Base-by-base conservation (phyloP, 306 rosid species). In the Clitoria ternatea region DNA sequence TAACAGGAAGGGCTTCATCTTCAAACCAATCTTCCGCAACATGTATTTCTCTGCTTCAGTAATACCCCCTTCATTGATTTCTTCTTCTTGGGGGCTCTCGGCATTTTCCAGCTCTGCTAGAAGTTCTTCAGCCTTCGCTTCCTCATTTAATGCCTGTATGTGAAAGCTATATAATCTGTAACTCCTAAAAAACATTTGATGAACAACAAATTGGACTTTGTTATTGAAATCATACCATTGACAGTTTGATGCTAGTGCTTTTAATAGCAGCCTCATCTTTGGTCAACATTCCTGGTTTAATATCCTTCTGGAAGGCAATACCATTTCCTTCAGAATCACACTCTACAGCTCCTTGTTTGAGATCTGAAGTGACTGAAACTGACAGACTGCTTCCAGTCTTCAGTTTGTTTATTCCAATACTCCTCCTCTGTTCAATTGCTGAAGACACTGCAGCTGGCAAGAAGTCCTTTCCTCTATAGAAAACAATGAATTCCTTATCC, bases 381-480 rank as follows among this genome's bases (percentile, higher is more conserved):
- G 83, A 74, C 8, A 50, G 20, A 43, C 69, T 65, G 57, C 39
- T 47, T 56, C 56, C 70, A 66, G 59, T 60, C 74, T 70, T 85
- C 75, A 66, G 79, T 61, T 81, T 70, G 54, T 27, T 70, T 17
- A 66, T 62, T 66, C 66, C 79, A 44, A 50, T 44, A 66, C 77
- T 81, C 87, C 96, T 82, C 61, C 93, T 80, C 81, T 81, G 85
- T 80, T 84, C 92, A 62, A 93, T 88, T 77, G 98, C 97, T 66
- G 94, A 82, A 36, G 97, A 90, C 77, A 87, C 98, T 52, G 88
- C 89, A 69, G 79, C 56, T 15, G 94, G 98, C 79, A 93, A 82
- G 77, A 87, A 93, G 73, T 90, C 98, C 62, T 93, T 93, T 82
- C 97, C 98, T 76, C 98, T 85, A 65, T 90, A 93, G 4, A 93